These are phyloP conservation scores for Oehlia diaphana DNA, from an alignment of 192 early-diverging fungal species.

Conservation along the genomic window DNA sequence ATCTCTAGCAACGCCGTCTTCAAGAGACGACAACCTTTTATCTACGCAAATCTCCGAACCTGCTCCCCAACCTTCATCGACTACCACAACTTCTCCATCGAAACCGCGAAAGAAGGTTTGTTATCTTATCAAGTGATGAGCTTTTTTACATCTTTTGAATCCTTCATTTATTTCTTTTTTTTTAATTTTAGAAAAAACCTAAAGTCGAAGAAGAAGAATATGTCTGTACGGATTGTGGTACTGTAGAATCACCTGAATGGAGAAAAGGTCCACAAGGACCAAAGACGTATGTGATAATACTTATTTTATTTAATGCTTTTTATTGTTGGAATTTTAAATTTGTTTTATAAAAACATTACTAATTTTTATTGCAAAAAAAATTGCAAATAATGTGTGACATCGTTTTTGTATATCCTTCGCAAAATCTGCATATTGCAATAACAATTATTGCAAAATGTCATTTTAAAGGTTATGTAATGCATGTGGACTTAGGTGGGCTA, in stretches of 20 bases:
- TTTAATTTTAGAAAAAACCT: constrained; percentile 36
- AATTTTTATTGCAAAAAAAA: neutral
- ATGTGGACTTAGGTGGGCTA: constrained; percentile 47
- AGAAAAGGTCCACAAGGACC: constrained; percentile 47
- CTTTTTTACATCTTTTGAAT: neutral
- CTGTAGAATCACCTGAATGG: constrained; percentile 53
- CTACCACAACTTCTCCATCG: neutral
- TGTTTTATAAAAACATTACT: constrained; percentile 3
- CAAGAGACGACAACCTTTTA: constrained; percentile 11
- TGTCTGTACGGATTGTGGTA: constrained; percentile 53
- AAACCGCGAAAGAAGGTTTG: constrained; percentile 7
- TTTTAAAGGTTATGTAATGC: constrained; percentile 46
- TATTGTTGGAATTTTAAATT: neutral
- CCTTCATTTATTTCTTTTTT: neutral
- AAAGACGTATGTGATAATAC: constrained; percentile 43
- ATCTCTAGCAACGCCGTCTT: constrained; percentile 1
- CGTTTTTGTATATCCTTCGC: no score
- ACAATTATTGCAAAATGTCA: constrained; percentile 2
- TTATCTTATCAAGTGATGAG: neutral
- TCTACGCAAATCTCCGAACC: constrained; percentile 7
- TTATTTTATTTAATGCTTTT: neutral
- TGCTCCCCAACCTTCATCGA: neutral
- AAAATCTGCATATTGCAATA: neutral
- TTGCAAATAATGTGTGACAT: neutral
- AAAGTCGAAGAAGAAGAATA: constrained; percentile 43